Base-by-base conservation (phyloP, 345 rosid species). In the Eucalyptus sp. region DNA sequence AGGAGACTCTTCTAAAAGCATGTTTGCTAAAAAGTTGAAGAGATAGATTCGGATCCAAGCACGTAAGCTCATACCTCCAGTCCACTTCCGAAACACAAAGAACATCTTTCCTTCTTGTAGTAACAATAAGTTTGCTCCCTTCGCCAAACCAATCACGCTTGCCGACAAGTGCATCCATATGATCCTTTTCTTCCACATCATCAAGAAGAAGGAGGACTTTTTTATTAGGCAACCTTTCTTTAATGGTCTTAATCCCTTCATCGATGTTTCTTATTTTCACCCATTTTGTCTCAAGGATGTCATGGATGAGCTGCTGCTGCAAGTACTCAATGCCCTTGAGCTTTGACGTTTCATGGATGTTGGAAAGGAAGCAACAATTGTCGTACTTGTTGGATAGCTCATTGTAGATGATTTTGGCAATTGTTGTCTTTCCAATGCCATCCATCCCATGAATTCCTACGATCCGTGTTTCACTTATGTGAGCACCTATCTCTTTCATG, bases 1-100 rank as follows among this genome's bases (percentile, higher is more conserved):
- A 68, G 13, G 80, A 5, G 4, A 17, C 80, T 17, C 25, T 33
- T 68, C 7, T 33, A 0, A 68, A 68, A 1, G 80, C 80, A 68
- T 68, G 44, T 33, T 33, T 68, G 44, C 80, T 68, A 9, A 68
- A 68, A 4, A 68, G 80, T 68, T 68, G 80, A 33, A 68, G 80
- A 68, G 80, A 68, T 33, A 0, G 44, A 68, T 68, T 0, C 0
- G 1, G 7, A 33, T 33, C 13, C 80, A 33, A 3, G 44, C 43
- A 0, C 2, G 0, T 33, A 68, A 33, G 44, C 80, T 68, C 80
- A 8, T 68, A 68, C 2, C 1, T 4, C 2, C 3, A 4, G 2
- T 71, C 81, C 81, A 71, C 81, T 71, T 10, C 2, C 0, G 0
- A 3, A 7, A 71, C 13, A 51, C 0, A 0, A 2, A 51, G 2